Conservation (phyloP, 2,329 filamentous ascomycete species). For the Diaporthe aspalathi region DNA sequence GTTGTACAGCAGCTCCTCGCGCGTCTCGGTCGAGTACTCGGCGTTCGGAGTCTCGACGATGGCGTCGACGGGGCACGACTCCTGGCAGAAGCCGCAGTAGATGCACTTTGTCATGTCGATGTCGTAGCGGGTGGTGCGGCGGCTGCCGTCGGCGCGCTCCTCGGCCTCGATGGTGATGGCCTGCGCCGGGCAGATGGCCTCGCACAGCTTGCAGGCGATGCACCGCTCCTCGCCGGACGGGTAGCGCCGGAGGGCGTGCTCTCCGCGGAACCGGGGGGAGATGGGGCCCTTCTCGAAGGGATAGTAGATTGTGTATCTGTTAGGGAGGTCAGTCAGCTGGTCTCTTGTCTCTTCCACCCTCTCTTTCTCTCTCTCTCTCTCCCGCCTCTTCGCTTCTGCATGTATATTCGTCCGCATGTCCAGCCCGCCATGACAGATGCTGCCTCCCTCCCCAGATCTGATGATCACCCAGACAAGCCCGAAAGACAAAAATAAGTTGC, state of each 20-base stretch:
- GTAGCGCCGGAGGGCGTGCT: slow-evolving; percentile 96
- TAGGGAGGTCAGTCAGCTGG: slow-evolving; percentile 27
- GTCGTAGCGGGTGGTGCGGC: slow-evolving; percentile 96
- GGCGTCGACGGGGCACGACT: slow-evolving; percentile 97
- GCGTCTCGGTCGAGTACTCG: slow-evolving; percentile 73
- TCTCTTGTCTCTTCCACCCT: background rate
- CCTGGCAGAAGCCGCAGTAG: slow-evolving; percentile 99
- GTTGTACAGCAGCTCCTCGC: slow-evolving; percentile 97
- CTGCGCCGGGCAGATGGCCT: slow-evolving; percentile 97
- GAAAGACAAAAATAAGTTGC: background rate
- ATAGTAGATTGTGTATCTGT: slow-evolving; percentile 97
- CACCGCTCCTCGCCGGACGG: slow-evolving; percentile 98
- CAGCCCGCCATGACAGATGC: no score
- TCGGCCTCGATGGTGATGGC: slow-evolving; percentile 99
- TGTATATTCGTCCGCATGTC: background rate
- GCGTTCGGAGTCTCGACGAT: slow-evolving; percentile 75
- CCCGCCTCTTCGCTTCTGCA: background rate
- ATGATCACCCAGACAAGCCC: no score
- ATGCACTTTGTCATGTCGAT: slow-evolving; percentile 99
- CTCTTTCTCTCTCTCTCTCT: no score
- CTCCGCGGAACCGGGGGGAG: slow-evolving; percentile 96
- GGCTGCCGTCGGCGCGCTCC: slow-evolving; percentile 94
- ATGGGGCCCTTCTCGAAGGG: slow-evolving; percentile 99
- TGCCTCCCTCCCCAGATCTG: background rate
- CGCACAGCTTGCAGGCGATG: slow-evolving; percentile 99